Conservation (phyloP, 1,284 basidiomycete genomes). For the Cutaneotrichosporon arboriforme region DNA sequence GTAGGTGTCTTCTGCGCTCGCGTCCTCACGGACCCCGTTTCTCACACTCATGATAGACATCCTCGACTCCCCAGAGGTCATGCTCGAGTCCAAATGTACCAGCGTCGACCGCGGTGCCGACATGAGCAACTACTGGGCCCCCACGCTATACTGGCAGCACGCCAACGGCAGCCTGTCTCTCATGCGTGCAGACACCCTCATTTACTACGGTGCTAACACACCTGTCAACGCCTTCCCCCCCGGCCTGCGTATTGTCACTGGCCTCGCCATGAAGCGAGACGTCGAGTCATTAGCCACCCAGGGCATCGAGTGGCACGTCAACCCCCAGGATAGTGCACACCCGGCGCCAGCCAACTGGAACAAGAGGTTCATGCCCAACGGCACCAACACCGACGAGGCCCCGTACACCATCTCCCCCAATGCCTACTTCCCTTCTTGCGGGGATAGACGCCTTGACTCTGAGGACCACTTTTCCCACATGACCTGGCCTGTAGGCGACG, state of each 20-base stretch:
- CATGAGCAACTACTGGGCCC: conserved; percentile 42
- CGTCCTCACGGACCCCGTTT: not conserved
- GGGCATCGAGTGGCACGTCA: conserved; percentile 3
- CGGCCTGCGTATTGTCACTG: conserved; percentile 42
- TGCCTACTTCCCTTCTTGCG: conserved; percentile 39
- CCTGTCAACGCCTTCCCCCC: conserved; percentile 41
- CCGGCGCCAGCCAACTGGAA: not conserved
- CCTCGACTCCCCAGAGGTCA: no score
- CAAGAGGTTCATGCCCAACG: conserved; percentile 32
- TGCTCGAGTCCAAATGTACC: conserved; percentile 20
- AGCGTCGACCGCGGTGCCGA: conserved; percentile 32
- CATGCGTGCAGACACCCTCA: not conserved
- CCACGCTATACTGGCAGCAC: conserved; percentile 15
- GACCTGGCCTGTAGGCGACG: conserved; percentile 44
- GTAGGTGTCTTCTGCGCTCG: not conserved
- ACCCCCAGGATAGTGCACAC: not conserved
- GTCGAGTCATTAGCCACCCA: conserved; percentile 2
- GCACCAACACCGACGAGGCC: conserved; percentile 20
- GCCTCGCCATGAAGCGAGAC: conserved; percentile 26
- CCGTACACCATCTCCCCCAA: conserved; percentile 22
- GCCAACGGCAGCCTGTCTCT: conserved; percentile 10
- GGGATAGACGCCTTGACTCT: conserved; percentile 22
- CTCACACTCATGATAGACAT: not conserved
- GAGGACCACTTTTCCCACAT: conserved; percentile 45
- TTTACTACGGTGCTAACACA: conserved; percentile 3